These are phyloP conservation scores for Lobosporangium transversale DNA, from an alignment of 192 early-diverging fungal species.

Conservation along the genomic window DNA sequence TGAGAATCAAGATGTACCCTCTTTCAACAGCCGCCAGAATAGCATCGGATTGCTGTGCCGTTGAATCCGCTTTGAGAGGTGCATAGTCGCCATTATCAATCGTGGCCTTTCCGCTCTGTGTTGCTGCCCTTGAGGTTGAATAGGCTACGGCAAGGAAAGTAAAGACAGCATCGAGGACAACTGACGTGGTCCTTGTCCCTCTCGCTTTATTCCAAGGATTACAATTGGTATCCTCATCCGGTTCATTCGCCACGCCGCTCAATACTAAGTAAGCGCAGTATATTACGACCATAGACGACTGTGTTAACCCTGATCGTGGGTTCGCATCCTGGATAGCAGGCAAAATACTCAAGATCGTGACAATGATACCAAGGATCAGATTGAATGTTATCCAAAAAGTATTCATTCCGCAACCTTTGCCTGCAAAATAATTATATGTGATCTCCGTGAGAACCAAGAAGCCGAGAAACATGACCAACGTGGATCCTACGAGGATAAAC, in stretches of 20 bases:
- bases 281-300: constrained; percentile 91
- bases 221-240: constrained; percentile 72
- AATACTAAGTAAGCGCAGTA: constrained; percentile 93
- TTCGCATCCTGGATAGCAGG: constrained; percentile 91
- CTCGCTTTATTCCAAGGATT: constrained; percentile 82
- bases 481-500: constrained; percentile 80
- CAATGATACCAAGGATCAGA: constrained; percentile 75
- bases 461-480: constrained; percentile 72
- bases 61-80: constrained; percentile 60
- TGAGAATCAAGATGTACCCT: too few species aligned
- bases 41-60: constrained; percentile 52
- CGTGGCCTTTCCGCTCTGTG: constrained; percentile 77
- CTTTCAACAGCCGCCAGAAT: constrained; percentile 65
- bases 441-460: constrained; percentile 79
- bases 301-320: constrained; percentile 89
- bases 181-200: constrained; percentile 83
- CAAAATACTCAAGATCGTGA: constrained; percentile 72
- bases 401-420: constrained; percentile 84
- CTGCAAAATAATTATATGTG: constrained; percentile 87
- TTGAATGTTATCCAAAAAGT: constrained; percentile 95
- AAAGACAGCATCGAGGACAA: constrained; percentile 89
- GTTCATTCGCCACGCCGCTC: constrained; percentile 85
- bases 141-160: constrained; percentile 95
- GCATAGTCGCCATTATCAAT: constrained; percentile 68
- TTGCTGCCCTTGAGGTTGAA: constrained; percentile 90